Evolutionary conservation across 768 basidiomycete species (phyloP).

Genomic region (Psilocybe azurescens): DNA sequence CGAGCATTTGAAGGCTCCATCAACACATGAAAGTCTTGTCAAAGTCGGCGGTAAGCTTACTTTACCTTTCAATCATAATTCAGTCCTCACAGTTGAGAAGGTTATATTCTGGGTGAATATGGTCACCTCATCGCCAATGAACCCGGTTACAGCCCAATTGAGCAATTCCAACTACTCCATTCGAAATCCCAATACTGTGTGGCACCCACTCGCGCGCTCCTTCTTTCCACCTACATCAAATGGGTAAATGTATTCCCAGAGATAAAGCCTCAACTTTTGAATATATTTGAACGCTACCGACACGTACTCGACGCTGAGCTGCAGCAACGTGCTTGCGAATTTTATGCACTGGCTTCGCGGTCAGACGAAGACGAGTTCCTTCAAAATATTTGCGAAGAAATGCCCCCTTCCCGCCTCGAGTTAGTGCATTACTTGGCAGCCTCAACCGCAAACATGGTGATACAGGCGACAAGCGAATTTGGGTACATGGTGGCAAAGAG

Average conservation of each 20-base stretch:
- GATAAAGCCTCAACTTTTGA: conserved; percentile 91
- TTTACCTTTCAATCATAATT: not conserved
- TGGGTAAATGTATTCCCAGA: conserved; percentile 99
- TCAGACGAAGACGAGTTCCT: conserved; percentile 92
- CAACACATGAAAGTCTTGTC: conserved; percentile 91
- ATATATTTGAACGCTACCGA: conserved; percentile 97
- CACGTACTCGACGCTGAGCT: conserved; percentile 96
- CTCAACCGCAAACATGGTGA: conserved; percentile 90
- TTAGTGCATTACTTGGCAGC: conserved; percentile 86
- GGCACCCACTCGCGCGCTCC: conserved; percentile 88
- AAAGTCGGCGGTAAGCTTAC: conserved; percentile 85
- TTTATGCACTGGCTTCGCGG: conserved; percentile 83
- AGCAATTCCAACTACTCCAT: conserved; percentile 93
- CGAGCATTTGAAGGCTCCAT: conserved; percentile 84
- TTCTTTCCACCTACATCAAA: conserved; percentile 98
- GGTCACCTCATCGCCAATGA: conserved; percentile 98
- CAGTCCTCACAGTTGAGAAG: conserved; percentile 40
- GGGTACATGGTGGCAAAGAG: conserved; percentile 96
- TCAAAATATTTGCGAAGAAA: conserved; percentile 96
- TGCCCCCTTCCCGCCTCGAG: conserved; percentile 97
- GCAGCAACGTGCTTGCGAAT: conserved; percentile 99
- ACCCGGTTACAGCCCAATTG: conserved; percentile 87
- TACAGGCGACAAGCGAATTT: conserved; percentile 94
- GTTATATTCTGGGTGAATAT: conserved; percentile 97
- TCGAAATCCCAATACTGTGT: conserved; percentile 95